Base-by-base conservation (phyloP, 495 filamentous ascomycete species). In the Lophiostoma macrostomum region DNA sequence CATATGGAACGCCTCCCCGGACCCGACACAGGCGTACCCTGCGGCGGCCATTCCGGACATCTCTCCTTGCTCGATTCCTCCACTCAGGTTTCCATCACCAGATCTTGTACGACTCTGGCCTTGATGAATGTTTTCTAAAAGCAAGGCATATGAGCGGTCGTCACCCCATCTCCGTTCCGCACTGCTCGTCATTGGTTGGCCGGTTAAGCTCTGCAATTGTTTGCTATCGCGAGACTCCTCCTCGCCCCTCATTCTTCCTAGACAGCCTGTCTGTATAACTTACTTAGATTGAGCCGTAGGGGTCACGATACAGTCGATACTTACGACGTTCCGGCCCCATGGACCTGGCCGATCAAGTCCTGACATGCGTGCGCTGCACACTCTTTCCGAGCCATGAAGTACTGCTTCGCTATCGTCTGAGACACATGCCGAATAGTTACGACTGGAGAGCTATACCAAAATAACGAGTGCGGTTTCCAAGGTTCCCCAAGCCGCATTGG, bases 191-290 rank as follows among this genome's bases (percentile, higher is more conserved):
- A n/a, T n/a, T n/a, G 30, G 45, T 53, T 44, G 39, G 40, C 30
- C 16, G 50, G 39, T 36, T 37, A 43, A 43, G 22, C 8, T 44
- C 13, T 29, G 14, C 5, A 19, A 32, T 45, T 29, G 42, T 45
- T 5, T 32, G 25, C 42, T 6, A 18, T 32, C 25, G 22, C 4
- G 31, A 16, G 25, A 16, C 27, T n/a, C n/a, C n/a, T n/a, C n/a
- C 7, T 44, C 25, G 36, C 30, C 19, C 39, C 50, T 14, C 39
- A 19, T 12, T 28, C 40, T 37, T 18, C 39, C 39, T 8, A 11
- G n/a, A 27, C 19, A 27, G 14, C 50, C 18, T 45, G 50, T 27
- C 22, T 53, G 50, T 53, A 31, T 37, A 13, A 53, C 50, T 40
- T n/a, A 11, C 2, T 14, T 27, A 32, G 16, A 44, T 44, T 30